Evolutionary conservation across 1,284 basidiomycete genomes (phyloP).

Genomic region (Cutaneotrichosporon spelunceum): DNA sequence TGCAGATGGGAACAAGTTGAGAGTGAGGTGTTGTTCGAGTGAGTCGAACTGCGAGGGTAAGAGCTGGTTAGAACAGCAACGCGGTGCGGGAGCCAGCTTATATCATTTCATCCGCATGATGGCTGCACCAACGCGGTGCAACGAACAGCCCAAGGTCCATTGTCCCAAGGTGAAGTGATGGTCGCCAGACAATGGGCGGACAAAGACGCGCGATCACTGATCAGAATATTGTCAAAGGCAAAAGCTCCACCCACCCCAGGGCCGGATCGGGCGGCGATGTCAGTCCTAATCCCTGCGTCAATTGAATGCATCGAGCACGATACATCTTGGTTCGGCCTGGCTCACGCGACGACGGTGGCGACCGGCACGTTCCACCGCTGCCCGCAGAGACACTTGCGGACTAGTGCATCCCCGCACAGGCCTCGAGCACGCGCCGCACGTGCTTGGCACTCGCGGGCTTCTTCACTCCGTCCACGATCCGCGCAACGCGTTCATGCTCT

Average conservation of each 20-base stretch:
- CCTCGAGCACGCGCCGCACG: slow-evolving; percentile 17
- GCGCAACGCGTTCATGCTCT: slow-evolving; percentile 28
- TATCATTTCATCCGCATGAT: not conserved
- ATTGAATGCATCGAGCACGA: not conserved
- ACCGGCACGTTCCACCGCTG: no score
- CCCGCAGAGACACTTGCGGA: not conserved
- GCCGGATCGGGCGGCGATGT: no score
- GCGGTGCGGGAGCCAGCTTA: not conserved
- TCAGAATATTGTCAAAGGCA: no score
- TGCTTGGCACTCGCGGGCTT: slow-evolving; percentile 35
- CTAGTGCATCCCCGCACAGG: slow-evolving; percentile 19
- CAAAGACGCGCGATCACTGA: not conserved
- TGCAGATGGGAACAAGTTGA: not conserved
- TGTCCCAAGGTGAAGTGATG: not conserved
- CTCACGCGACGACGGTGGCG: no score
- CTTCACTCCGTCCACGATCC: slow-evolving; percentile 37
- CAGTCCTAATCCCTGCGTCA: no score
- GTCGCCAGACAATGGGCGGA: not conserved
- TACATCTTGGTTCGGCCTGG: not conserved
- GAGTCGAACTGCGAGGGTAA: not conserved
- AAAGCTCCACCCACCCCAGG: no score
- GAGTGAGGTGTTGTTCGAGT: not conserved
- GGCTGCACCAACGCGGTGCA: not conserved
- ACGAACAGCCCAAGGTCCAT: not conserved
- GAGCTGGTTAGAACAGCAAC: no score